Conservation (phyloP, 176 grass and related monocot genomes). For the Chloris gayana region DNA sequence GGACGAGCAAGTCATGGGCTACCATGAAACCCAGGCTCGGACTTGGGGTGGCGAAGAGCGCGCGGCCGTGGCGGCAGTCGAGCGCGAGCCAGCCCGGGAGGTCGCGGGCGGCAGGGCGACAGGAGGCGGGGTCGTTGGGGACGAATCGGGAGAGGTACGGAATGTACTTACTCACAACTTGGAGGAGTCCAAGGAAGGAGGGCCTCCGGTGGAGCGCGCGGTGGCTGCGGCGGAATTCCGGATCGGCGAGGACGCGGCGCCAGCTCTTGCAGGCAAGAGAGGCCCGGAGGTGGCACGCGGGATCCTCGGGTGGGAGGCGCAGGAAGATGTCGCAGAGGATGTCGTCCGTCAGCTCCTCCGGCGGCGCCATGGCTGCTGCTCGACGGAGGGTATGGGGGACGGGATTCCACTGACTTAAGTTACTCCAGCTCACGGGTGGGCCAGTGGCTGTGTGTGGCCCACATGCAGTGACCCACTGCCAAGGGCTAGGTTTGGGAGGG, state of each 20-base stretch:
- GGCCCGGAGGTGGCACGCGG: background rate
- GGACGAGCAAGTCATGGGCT: too few relatives aligned
- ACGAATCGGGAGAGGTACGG: background rate
- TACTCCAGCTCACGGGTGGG: too few relatives aligned
- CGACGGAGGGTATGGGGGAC: too few relatives aligned
- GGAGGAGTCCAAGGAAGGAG: background rate
- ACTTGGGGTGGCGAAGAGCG: background rate
- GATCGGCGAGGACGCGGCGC: background rate
- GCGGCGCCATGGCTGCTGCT: too few relatives aligned
- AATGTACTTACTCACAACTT: accelerated
- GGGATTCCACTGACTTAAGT: too few relatives aligned
- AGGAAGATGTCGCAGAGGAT: background rate
- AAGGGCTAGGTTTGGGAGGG: too few relatives aligned
- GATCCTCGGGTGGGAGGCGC: background rate
- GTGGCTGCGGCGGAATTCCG: background rate
- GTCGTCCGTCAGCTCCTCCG: too few relatives aligned
- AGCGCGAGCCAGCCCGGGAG: background rate
- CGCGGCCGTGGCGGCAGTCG: constrained; percentile 26
- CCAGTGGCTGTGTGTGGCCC: too few relatives aligned
- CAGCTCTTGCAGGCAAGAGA: background rate
- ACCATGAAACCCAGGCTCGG: too few relatives aligned
- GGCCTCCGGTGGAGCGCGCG: background rate
- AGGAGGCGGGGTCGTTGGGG: background rate
- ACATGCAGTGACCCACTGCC: too few relatives aligned
- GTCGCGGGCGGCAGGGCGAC: background rate